Evolutionary conservation across 352 stramenopile genomes (phyloP).

Genomic region (Phytophthora chlamydospora): DNA sequence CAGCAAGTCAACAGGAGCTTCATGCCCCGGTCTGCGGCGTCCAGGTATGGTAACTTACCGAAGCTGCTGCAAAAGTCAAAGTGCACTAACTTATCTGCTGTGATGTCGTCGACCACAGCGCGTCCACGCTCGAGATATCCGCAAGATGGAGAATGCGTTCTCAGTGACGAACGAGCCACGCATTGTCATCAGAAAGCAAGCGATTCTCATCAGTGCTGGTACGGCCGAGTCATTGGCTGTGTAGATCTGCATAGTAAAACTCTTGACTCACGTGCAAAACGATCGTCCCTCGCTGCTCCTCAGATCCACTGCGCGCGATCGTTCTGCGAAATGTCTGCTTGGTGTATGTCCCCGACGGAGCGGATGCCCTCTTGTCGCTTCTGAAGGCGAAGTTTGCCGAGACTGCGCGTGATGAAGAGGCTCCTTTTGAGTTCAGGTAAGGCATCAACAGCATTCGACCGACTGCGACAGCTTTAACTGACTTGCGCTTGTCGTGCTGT

Average conservation of each 20-base stretch:
- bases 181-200: constrained; percentile 68
- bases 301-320: constrained; percentile 65
- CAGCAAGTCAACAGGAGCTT: constrained; percentile 25
- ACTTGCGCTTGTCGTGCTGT: not conserved
- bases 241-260: not conserved
- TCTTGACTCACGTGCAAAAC: not conserved
- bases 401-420: constrained; percentile 43
- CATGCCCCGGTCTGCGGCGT: constrained; percentile 34
- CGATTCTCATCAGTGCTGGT: constrained; percentile 71
- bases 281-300: not conserved
- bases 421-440: constrained; percentile 60
- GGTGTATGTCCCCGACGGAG: constrained; percentile 53
- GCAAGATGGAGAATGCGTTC: constrained; percentile 74
- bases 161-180: constrained; percentile 67
- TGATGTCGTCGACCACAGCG: constrained; percentile 26
- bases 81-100: no score
- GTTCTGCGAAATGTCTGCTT: constrained; percentile 57
- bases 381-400: constrained; percentile 61
- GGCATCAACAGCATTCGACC: not conserved
- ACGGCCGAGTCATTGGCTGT: not conserved
- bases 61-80: no score
- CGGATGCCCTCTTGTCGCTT: constrained; percentile 45
- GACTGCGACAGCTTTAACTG: not conserved
- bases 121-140: constrained; percentile 69
- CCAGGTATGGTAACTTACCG: constrained; percentile 20